These are phyloP conservation scores for Microdochium nivale DNA, from an alignment of 2,329 filamentous ascomycete species.

Conservation along the genomic window DNA sequence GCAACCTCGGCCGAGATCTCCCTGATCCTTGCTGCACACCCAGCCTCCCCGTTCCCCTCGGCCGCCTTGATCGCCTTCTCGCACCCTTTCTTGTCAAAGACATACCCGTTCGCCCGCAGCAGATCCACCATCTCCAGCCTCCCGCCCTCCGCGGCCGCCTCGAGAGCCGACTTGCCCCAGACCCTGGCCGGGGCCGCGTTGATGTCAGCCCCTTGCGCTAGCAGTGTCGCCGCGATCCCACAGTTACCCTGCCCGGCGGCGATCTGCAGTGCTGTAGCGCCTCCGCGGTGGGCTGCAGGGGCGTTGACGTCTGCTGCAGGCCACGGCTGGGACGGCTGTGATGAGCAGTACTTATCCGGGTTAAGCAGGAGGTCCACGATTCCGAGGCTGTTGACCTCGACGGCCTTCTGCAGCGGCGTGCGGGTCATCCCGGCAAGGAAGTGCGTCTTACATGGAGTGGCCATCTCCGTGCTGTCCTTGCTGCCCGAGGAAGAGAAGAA, in stretches of 20 bases:
- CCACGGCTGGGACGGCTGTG: neutral
- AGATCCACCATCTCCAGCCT: neutral
- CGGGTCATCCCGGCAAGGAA: neutral
- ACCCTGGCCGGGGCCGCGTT: neutral
- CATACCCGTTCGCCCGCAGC: neutral
- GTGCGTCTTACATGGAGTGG: neutral
- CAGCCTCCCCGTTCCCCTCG: neutral
- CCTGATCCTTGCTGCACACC: neutral
- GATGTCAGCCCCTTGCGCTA: neutral
- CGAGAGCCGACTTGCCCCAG: neutral
- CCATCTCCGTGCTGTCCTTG: neutral
- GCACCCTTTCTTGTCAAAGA: neutral
- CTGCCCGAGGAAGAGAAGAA: neutral
- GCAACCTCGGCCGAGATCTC: neutral
- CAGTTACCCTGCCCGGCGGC: neutral
- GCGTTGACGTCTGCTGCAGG: neutral
- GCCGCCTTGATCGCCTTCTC: neutral
- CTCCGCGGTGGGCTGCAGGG: neutral
- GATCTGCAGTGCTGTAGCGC: neutral
- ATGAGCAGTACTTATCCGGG: neutral
- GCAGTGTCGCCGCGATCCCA: neutral
- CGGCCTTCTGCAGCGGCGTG: neutral
- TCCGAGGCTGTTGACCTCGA: neutral
- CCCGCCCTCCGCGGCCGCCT: neutral
- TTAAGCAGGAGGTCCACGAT: neutral